Evolutionary conservation across 2,329 filamentous ascomycete species (phyloP).

Genomic region (Neofusicoccum ribis): DNA sequence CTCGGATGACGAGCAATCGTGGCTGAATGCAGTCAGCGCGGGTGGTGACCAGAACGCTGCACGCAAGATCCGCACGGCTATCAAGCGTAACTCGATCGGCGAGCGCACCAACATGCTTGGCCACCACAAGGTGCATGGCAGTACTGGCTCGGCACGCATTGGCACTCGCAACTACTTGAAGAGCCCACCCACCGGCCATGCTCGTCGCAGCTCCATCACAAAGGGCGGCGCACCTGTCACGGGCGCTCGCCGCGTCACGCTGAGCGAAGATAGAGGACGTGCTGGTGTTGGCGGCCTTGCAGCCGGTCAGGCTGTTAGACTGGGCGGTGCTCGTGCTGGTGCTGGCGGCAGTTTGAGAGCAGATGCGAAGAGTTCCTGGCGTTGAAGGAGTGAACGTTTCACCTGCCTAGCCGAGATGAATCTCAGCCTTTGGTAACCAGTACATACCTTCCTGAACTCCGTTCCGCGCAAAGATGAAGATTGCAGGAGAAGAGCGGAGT

Average conservation of each 20-base stretch:
- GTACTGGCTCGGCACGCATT: slow-evolving; percentile 62
- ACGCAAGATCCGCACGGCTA: slow-evolving; percentile 56
- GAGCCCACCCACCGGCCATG: slow-evolving; percentile 56
- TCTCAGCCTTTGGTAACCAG: too few species aligned
- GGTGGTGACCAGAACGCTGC: slow-evolving; percentile 48
- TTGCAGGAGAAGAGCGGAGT: background rate
- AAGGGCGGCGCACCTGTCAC: slow-evolving; percentile 54
- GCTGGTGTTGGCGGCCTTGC: slow-evolving; percentile 29
- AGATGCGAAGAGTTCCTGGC: slow-evolving; percentile 22
- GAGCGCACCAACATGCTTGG: slow-evolving; percentile 49
- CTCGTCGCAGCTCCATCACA: slow-evolving; percentile 62
- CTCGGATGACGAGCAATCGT: slow-evolving; percentile 52
- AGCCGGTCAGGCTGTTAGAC: slow-evolving; percentile 32
- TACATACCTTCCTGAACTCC: too few species aligned
- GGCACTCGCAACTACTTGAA: slow-evolving; percentile 68
- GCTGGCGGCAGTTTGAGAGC: slow-evolving; percentile 18
- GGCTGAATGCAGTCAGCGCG: slow-evolving; percentile 35
- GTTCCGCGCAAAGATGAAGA: background rate
- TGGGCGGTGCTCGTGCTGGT: slow-evolving; percentile 21
- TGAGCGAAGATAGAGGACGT: slow-evolving; percentile 32
- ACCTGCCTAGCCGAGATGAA: background rate
- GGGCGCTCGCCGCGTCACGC: slow-evolving; percentile 38
- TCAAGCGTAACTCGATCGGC: slow-evolving; percentile 58
- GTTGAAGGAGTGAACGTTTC: background rate
- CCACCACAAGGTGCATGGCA: slow-evolving; percentile 47